Percentiles rank a stretch among this genome's conserved stretches.
These are phyloP conservation scores for Albugo laibachii DNA, from an alignment of 352 stramenopile species.

Conservation along the genomic window DNA sequence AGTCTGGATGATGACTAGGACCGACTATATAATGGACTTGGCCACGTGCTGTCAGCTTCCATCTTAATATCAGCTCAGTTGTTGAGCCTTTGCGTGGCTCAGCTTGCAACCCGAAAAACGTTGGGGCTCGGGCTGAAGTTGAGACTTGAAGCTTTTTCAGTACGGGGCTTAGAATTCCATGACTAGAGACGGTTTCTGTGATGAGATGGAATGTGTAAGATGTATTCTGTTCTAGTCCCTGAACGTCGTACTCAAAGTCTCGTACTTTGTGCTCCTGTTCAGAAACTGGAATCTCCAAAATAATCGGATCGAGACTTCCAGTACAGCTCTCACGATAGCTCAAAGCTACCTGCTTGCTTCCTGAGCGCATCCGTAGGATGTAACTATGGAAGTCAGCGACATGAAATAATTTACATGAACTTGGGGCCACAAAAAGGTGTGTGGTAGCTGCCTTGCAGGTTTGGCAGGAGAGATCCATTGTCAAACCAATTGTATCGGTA, in stretches of 20 bases:
- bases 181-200: conserved; percentile 25
- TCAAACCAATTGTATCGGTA: conserved; percentile 27
- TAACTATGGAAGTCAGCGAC: too few relatives aligned
- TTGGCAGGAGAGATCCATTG: conserved; percentile 29
- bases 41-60: conserved; percentile 29
- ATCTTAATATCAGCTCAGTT: conserved; percentile 38
- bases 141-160: conserved; percentile 18
- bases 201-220: conserved; percentile 29
- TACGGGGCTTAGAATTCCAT: conserved; percentile 31
- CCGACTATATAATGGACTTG: conserved; percentile 61
- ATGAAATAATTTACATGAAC: too few relatives aligned
- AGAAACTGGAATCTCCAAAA: conserved; percentile 10
- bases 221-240: conserved; percentile 17
- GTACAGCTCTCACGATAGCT: conserved; percentile 15
- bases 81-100: conserved; percentile 44
- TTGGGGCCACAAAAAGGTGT: conserved; percentile 18
- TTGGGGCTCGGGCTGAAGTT: conserved; percentile 23
- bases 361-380: too few relatives aligned
- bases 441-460: conserved; percentile 25
- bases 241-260: conserved; percentile 17
- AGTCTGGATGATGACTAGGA: conserved; percentile 24
- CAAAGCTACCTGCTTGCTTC: too few relatives aligned
- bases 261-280: conserved; percentile 16
- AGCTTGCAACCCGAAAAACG: conserved; percentile 21
- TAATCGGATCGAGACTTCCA: conserved; percentile 3